These are phyloP conservation scores for Novakomyces olei DNA, from an alignment of 805 yeast species.

Conservation along the genomic window DNA sequence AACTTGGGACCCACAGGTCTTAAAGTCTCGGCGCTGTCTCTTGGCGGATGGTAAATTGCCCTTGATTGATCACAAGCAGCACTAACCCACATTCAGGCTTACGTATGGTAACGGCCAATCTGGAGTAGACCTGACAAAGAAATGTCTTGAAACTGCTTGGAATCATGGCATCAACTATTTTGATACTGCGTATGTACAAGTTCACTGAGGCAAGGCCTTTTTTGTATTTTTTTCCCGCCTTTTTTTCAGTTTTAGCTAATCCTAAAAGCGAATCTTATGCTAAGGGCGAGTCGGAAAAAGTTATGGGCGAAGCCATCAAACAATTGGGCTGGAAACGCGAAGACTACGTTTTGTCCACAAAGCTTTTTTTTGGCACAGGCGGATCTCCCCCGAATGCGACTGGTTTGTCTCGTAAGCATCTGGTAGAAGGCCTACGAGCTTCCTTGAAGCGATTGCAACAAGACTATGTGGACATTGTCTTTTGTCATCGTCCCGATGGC, in stretches of 20 bases:
- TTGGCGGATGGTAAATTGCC: slow-evolving; percentile 18
- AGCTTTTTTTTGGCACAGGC: slow-evolving; percentile 15
- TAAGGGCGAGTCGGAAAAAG: slow-evolving; percentile 13
- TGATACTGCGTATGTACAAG: no score
- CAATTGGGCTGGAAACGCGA: slow-evolving; percentile 15
- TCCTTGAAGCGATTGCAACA: slow-evolving; percentile 14
- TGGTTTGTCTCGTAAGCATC: slow-evolving; percentile 16
- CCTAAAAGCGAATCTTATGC: slow-evolving; percentile 12
- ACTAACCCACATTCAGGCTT: no score
- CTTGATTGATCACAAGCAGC: no score
- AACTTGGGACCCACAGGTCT: slow-evolving; percentile 16
- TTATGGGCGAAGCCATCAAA: slow-evolving; percentile 14
- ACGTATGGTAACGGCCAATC: slow-evolving; percentile 12
- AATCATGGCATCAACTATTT: slow-evolving; percentile 16
- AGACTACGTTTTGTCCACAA: slow-evolving; percentile 15
- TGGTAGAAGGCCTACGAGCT: slow-evolving; percentile 15
- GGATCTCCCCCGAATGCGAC: slow-evolving; percentile 12
- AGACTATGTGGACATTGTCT: slow-evolving; percentile 16
- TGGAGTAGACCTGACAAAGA: slow-evolving; percentile 12
- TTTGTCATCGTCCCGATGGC: slow-evolving; percentile 16
- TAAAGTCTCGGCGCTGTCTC: slow-evolving; percentile 15
- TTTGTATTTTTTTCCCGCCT: neutral
- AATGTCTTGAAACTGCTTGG: slow-evolving; percentile 15
- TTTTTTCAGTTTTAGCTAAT: neutral
- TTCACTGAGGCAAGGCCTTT: neutral